Evolutionary conservation across 495 filamentous ascomycete species (phyloP).

Genomic region (Lophiostoma macrostomum): DNA sequence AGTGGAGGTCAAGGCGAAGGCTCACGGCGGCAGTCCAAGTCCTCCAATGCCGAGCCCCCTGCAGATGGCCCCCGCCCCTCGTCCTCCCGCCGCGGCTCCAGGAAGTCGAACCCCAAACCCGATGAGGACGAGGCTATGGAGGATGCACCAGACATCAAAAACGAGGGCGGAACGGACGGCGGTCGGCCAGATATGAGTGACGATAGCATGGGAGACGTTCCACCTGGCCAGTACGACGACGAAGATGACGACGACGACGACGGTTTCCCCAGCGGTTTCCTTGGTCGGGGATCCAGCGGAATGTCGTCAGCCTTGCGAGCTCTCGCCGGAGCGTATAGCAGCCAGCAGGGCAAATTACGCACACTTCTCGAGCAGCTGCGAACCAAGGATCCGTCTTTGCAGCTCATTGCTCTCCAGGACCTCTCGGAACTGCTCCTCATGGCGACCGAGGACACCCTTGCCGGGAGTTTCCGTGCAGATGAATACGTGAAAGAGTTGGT

Average conservation of each 20-base stretch:
- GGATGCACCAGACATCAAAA: slow-evolving; percentile 47
- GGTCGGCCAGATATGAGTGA: slow-evolving; percentile 41
- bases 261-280: slow-evolving; percentile 69
- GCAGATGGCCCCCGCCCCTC: slow-evolving; percentile 23
- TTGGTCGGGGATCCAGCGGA: slow-evolving; percentile 63
- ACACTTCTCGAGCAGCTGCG: slow-evolving; percentile 80
- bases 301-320: slow-evolving; percentile 83
- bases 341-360: slow-evolving; percentile 73
- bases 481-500: slow-evolving; percentile 94
- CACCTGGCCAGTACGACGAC: slow-evolving; percentile 58
- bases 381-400: slow-evolving; percentile 80
- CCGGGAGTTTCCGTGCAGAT: slow-evolving; percentile 93
- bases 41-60: slow-evolving; percentile 1
- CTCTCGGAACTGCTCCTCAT: slow-evolving; percentile 89
- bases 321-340: slow-evolving; percentile 82
- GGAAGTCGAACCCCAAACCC: slow-evolving; percentile 38
- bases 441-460: slow-evolving; percentile 94
- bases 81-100: slow-evolving; percentile 52
- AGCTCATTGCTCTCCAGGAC: slow-evolving; percentile 89
- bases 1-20: slow-evolving; percentile 22
- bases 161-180: slow-evolving; percentile 52
- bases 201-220: slow-evolving; percentile 49
- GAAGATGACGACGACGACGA: slow-evolving; percentile 64
- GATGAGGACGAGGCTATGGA: slow-evolving; percentile 47
- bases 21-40: background rate